Base-by-base conservation (phyloP, 2,329 filamentous ascomycete genomes). In the Aspergillus sp. region DNA sequence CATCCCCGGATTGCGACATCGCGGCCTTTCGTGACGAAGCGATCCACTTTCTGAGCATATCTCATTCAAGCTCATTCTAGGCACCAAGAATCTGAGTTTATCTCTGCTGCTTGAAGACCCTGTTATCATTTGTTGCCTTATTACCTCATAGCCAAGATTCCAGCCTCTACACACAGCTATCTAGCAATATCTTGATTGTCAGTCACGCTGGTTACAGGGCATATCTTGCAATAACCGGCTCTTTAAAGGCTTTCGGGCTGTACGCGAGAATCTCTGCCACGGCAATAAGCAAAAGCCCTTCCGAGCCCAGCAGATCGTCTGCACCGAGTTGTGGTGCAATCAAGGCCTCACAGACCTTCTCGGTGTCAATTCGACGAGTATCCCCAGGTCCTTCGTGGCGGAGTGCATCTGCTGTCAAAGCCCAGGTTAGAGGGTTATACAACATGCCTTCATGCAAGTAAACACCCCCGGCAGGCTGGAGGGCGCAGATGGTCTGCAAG, bases 371-470 rank as follows among this genome's bases (percentile, higher is more conserved):
- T 3, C 80, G 65, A 2, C 62, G 69, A 2, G 75, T 55, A 18
- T 71, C 57, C 0, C 76, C 81, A 0, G 78, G 79, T 1, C 82
- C 81, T 43, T 72, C 72, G 61, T 83, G 70, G 9, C 64, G 72
- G 56, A 85, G 70, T 15, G 80, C 81, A 66, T 83, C 81, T 9
- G 78, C 68, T 1, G 77, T 68, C 43, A 84, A 64, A 2, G 64
- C 66, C 65, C 64, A 72, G 11, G 66, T 48, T 22, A 84, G 67
- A 0, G 79, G 76, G 58, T 83, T 81, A 61, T 78, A 81, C 42
- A 85, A 69, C 34, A 80, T 71, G 3, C 77, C 77, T 57, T 83
- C 81, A 59, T 84, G 82, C 0, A 75, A 78, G 64, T 81, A 83
- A 47, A 82, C 68, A 0, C 68, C 65, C 2, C 79, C 80, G 0